Conservation (phyloP, 1,139 yeast species). For the Sugiyamaella sp. region DNA sequence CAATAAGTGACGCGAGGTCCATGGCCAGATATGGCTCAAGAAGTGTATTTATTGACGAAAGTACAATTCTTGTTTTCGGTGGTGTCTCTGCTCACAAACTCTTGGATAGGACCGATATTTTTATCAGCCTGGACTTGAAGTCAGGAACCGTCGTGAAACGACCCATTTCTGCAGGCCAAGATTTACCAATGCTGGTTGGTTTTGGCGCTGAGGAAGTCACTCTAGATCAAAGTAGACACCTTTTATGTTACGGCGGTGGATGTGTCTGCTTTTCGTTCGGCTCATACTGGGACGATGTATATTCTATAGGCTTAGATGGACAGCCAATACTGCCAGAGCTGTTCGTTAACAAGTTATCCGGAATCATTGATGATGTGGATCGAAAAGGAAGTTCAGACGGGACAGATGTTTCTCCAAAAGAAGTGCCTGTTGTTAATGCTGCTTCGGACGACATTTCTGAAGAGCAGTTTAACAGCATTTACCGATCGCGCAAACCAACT, state of each 20-base stretch:
- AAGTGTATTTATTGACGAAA: slow-evolving; percentile 29
- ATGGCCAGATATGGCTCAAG: slow-evolving; percentile 54
- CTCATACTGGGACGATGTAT: slow-evolving; percentile 56
- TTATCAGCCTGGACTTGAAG: slow-evolving; percentile 45
- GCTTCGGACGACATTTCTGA: neutral
- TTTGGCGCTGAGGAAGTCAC: slow-evolving; percentile 45
- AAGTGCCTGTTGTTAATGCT: neutral
- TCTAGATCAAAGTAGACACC: slow-evolving; percentile 28
- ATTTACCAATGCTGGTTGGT: slow-evolving; percentile 63
- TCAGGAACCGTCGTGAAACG: slow-evolving; percentile 23
- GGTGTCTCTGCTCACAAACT: slow-evolving; percentile 56
- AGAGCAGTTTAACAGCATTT: slow-evolving; percentile 15
- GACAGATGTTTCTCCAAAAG: neutral
- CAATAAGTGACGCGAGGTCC: slow-evolving; percentile 35
- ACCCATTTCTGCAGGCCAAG: slow-evolving; percentile 24
- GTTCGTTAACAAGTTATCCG: neutral
- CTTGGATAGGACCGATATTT: slow-evolving; percentile 45
- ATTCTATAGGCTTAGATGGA: slow-evolving; percentile 24
- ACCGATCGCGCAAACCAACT: slow-evolving; percentile 20
- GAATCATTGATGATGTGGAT: neutral
- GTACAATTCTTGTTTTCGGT: slow-evolving; percentile 55
- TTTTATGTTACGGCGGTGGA: slow-evolving; percentile 65
- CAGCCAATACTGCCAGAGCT: neutral
- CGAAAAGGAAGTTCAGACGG: neutral
- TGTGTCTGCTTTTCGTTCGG: slow-evolving; percentile 88